phyloP scores from a whole-genome alignment of 1,284 basidiomycete species.

The Singerocomus rubriflavus region DNA sequence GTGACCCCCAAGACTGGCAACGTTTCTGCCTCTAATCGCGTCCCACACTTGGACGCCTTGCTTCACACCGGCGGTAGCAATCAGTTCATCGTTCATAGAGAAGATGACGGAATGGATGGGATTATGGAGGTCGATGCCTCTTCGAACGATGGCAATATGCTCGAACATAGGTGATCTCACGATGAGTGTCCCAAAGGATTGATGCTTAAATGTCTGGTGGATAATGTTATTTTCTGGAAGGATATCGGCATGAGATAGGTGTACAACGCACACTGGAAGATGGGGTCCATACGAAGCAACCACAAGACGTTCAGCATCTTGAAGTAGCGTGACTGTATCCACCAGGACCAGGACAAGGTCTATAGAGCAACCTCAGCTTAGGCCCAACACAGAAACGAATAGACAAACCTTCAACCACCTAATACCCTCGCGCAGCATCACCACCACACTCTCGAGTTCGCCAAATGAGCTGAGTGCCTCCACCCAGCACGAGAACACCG shows the following conservation, averaged over 20 bases:
- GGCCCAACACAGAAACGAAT: not conserved
- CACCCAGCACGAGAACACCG: conserved; percentile 22
- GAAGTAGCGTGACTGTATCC: conserved; percentile 8
- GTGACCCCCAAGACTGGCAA: conserved; percentile 20
- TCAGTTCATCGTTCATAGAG: conserved; percentile 11
- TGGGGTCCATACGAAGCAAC: conserved; percentile 20
- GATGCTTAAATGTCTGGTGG: conserved; percentile 13
- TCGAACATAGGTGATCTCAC: no score
- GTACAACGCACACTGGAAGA: conserved; percentile 25
- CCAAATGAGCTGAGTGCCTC: conserved; percentile 23
- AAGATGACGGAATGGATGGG: conserved; percentile 18
- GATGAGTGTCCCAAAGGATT: conserved; percentile 1
- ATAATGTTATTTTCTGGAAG: not conserved
- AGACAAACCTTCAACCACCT: conserved; percentile 23
- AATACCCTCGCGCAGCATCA: conserved; percentile 19
- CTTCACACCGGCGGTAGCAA: conserved; percentile 18
- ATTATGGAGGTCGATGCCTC: not conserved
- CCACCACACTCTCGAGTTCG: conserved; percentile 18
- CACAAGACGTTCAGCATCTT: conserved; percentile 21
- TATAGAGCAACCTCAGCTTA: conserved; percentile 1
- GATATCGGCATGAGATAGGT: conserved; percentile 15
- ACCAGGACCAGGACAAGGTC: conserved; percentile 7
- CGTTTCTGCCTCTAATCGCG: conserved; percentile 18
- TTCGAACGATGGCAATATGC: not conserved
- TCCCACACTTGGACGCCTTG: conserved; percentile 27